phyloP scores from a whole-genome alignment of 805 yeast species.

The Wickerhamomyces hampshirensis region DNA sequence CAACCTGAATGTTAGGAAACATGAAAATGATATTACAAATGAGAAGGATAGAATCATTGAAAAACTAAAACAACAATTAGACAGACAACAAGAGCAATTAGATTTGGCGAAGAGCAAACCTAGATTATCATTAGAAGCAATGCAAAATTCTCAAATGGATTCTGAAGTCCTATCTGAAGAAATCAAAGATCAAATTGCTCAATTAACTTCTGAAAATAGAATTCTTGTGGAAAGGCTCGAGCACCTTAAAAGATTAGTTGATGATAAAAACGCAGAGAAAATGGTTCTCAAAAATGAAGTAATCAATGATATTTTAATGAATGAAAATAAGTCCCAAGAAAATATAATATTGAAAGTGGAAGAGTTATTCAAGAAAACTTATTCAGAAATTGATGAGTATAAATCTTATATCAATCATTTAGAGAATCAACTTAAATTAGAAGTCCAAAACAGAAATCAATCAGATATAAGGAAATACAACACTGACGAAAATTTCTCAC shows the following conservation, averaged over 20 bases:
- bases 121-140: constrained; percentile 2
- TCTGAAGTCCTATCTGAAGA: constrained; percentile 9
- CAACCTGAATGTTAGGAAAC: constrained; percentile 57
- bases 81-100: constrained; percentile 52
- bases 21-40: constrained; percentile 31
- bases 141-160: constrained; percentile 4
- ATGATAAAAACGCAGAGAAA: constrained; percentile 50
- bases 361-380: constrained; percentile 42
- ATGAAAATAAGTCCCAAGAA: constrained; percentile 28
- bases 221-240: constrained; percentile 63
- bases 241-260: constrained; percentile 61
- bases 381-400: constrained; percentile 52
- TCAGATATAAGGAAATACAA: constrained; percentile 1
- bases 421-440: constrained; percentile 44
- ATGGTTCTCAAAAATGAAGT: constrained; percentile 55
- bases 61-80: constrained; percentile 55
- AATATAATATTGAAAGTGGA: constrained; percentile 39
- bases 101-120: constrained; percentile 28
- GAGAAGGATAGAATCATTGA: constrained; percentile 51
- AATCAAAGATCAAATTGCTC: constrained; percentile 31
- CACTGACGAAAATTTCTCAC: constrained; percentile 5
- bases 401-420: constrained; percentile 55
- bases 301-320: constrained; percentile 51
- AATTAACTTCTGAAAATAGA: constrained; percentile 57
- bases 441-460: constrained; percentile 6